Evolutionary conservation across 2,329 filamentous ascomycete genomes (phyloP), one percentile per base, ranked within the genome.

Genomic region (Gremmenia infestans): DNA sequence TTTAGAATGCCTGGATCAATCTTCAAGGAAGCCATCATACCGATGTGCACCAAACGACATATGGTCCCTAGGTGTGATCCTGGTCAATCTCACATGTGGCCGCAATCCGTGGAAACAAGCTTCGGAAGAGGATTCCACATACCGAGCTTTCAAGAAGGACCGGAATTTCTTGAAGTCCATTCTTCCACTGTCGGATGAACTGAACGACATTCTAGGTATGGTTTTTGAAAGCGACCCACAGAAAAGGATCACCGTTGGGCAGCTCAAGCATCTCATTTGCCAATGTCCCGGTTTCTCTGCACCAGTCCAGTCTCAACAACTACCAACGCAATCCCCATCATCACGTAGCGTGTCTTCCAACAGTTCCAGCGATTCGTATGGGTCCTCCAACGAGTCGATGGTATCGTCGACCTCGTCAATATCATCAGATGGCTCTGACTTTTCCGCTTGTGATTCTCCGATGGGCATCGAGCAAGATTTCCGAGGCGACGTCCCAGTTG

Each of bases 61-160:
- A 66, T 99, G 94, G 94, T 93, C 89, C 68, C 82, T 99, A n/a
- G 94, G 94, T 65, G 93, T 99, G 52, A 96, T 99, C 71, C 81
- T 99, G 59, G 91, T 99, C 67, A 99, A 99, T 78, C 80, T 99
- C 64, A 96, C 91, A 51, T 99, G 94, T 76, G 94, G 94, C 70
- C 91, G 94, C 72, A 99, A 99, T 75, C 94, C 94, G 57, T 99
- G 94, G 94, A 97, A 97, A 77, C 88, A 94, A 72, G 94, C 94
- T 60, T 96, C 91, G 12, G 79, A 85, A 65, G 91, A 96, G 72
- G 94, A 99, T 73, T 91, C 91, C 62, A 97, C 94, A 47, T 99
- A 97, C 81, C 85, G 88, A 68, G 92, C 92, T 53, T 97, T 89
- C 75, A 82, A 89, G 65, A 87, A 87, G 77, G 91, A 91, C 70